These are phyloP conservation scores for Guadua angustifolia DNA, from an alignment of 176 grass and related monocot species.

Conservation along the genomic window DNA sequence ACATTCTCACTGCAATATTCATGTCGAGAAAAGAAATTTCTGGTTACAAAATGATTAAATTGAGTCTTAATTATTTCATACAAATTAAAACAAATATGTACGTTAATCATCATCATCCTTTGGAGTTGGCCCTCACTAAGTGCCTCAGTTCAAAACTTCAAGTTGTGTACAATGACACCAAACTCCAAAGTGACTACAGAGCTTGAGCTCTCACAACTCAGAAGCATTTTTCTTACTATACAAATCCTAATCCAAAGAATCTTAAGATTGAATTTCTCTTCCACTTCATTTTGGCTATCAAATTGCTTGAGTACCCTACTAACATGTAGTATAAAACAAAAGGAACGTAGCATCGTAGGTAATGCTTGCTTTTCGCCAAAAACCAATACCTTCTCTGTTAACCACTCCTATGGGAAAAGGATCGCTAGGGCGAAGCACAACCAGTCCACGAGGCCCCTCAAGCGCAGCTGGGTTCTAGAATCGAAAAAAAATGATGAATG, in stretches of 20 bases:
- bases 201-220: background rate
- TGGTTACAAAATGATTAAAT: conserved; percentile 1
- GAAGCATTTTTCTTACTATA: background rate
- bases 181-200: background rate
- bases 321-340: conserved; percentile 14
- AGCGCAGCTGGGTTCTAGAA: conserved; percentile 70
- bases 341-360: background rate
- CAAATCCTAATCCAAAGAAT: conserved; percentile 25
- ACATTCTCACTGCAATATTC: conserved; percentile 3
- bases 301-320: background rate
- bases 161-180: background rate
- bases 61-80: background rate
- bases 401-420: conserved; percentile 76
- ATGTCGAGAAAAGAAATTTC: conserved; percentile 14
- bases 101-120: background rate
- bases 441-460: conserved; percentile 64
- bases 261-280: background rate
- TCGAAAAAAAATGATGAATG: background rate
- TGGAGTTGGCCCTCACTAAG: background rate
- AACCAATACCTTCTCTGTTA: conserved; percentile 67
- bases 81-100: background rate
- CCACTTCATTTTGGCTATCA: background rate
- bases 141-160: background rate
- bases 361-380: background rate
- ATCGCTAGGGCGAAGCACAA: conserved; percentile 52